Percentiles rank a stretch among this genome's conserved stretches.
Evolutionary conservation across 257 asterid species (phyloP).

Genomic region (Catharanthus roseus): DNA sequence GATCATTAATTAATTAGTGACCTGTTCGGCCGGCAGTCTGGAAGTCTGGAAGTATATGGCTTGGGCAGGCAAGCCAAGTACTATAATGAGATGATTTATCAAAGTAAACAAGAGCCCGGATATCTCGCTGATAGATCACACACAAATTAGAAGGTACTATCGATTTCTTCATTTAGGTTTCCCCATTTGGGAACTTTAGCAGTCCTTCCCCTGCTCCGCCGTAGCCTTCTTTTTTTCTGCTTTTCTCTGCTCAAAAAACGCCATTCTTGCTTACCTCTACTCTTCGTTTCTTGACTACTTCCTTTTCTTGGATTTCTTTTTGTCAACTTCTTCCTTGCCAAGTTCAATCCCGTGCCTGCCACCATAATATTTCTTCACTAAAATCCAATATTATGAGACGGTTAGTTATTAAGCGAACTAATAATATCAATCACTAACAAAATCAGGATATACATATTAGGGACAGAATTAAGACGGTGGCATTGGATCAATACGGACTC

Average conservation of each 20-base stretch:
- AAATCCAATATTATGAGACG: too few relatives aligned
- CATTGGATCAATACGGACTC: too few relatives aligned
- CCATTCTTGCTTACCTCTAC: background rate
- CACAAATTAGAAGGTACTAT: slow-evolving; percentile 12
- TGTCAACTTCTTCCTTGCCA: background rate
- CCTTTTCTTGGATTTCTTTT: slow-evolving; percentile 4
- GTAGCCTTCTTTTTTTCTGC: slow-evolving; percentile 8
- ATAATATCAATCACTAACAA: too few relatives aligned
- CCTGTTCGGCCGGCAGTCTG: background rate
- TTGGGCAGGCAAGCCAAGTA: slow-evolving; percentile 9
- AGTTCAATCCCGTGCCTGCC: slow-evolving; percentile 4
- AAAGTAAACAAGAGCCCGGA: slow-evolving; percentile 23
- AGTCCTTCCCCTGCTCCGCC: slow-evolving; percentile 11
- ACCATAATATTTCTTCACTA: background rate
- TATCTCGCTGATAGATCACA: slow-evolving; percentile 23
- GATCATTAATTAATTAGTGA: too few relatives aligned
- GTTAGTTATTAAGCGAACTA: too few relatives aligned
- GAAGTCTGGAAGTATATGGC: slow-evolving; percentile 3
- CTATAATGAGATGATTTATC: slow-evolving; percentile 16
- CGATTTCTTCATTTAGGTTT: slow-evolving; percentile 8
- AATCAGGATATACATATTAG: too few relatives aligned
- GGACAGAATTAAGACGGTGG: too few relatives aligned
- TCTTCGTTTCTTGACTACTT: background rate
- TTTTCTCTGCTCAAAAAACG: too few relatives aligned
- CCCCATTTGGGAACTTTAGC: slow-evolving; percentile 17